Evolutionary conservation across 306 rosid genomes (phyloP), one percentile per base, ranked within the genome.

Genomic region (Rosa persica): DNA sequence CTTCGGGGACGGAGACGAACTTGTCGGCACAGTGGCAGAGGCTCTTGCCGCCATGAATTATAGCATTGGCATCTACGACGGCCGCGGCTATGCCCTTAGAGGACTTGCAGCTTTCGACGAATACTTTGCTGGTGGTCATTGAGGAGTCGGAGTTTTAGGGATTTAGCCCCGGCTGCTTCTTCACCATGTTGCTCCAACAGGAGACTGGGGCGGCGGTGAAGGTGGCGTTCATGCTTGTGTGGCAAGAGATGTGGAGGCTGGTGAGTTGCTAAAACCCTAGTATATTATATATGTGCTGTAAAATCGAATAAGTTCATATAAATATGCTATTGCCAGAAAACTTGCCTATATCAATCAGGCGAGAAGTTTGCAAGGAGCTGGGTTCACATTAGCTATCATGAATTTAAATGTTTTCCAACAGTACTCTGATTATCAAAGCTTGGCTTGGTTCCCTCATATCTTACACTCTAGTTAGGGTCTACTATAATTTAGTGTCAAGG

Each of bases 21-120:
- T 87, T 93, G 82, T 91, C 97, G 43, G 98, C 94, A 15, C 73
- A 74, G 52, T 79, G 81, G 67, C 81, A 77, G 48, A 93, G 94
- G 79, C 73, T 89, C 55, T 90, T 94, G 15, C 93, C 96, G 13
- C 91, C 91, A 6, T 87, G 81, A 19, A 93, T 93, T 44, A 93
- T 80, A 78, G 96, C 96, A 81, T 92, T 93, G 66, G 98, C 94
- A 17, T 93, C 98, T 43, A 93, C 86, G 25, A 92, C 82, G 15
- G 96, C 97, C 8, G 90, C 84, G 1, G 93, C 89, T 13, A 93
- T 87, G 20, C 94, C 93, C 60, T 87, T 80, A 25, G 86, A 22
- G 79, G 93, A 87, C 66, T 91, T 82, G 89, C 86, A 84, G 83
- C 87, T 81, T 12, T 87, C 90, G 6, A 87, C 84, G 38, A 95